These are phyloP conservation scores for Aeschynomene evenia DNA, from an alignment of 306 rosid genomes.

Conservation along the genomic window DNA sequence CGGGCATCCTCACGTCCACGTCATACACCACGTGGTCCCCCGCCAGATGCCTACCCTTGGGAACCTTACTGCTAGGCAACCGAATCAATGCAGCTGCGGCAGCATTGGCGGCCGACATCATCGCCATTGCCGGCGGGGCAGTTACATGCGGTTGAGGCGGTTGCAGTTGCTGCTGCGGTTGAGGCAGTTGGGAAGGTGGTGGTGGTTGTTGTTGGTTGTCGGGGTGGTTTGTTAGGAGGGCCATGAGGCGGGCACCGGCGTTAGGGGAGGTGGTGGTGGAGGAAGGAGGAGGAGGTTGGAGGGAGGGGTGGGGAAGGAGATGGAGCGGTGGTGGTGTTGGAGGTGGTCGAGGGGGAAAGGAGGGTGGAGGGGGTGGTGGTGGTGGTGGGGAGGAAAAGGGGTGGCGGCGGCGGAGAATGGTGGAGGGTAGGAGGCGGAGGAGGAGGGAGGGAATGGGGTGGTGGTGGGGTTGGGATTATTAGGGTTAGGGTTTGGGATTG, in stretches of 20 bases:
- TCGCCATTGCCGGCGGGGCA: conserved; percentile 18
- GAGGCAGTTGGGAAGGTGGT: neutral
- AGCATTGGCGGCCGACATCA: conserved; percentile 39
- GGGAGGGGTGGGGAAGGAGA: conserved; percentile 38
- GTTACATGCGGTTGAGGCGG: neutral
- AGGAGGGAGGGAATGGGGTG: conserved; percentile 39
- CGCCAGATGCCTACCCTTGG: conserved; percentile 60
- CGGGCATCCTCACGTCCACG: conserved; percentile 52
- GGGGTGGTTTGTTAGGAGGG: conserved; percentile 58
- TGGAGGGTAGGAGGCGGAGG: conserved; percentile 34
- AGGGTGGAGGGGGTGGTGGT: conserved; percentile 35
- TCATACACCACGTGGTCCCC: conserved; percentile 54
- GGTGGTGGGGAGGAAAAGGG: conserved; percentile 53
- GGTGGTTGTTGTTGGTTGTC: neutral
- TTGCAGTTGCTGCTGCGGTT: neutral
- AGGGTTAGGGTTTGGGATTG: conserved; percentile 41
- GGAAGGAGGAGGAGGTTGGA: too few relatives aligned
- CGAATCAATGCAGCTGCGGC: conserved; percentile 48
- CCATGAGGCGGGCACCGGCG: conserved; percentile 91
- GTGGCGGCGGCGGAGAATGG: conserved; percentile 49
- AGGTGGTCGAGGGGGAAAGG: too few relatives aligned
- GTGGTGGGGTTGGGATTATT: conserved; percentile 10
- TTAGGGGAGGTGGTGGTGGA: conserved; percentile 52
- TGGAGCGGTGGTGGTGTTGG: conserved; percentile 38
- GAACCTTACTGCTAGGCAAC: conserved; percentile 56